Base-by-base conservation (phyloP, 495 filamentous ascomycete genomes). In the Aspergillus sparsus region DNA sequence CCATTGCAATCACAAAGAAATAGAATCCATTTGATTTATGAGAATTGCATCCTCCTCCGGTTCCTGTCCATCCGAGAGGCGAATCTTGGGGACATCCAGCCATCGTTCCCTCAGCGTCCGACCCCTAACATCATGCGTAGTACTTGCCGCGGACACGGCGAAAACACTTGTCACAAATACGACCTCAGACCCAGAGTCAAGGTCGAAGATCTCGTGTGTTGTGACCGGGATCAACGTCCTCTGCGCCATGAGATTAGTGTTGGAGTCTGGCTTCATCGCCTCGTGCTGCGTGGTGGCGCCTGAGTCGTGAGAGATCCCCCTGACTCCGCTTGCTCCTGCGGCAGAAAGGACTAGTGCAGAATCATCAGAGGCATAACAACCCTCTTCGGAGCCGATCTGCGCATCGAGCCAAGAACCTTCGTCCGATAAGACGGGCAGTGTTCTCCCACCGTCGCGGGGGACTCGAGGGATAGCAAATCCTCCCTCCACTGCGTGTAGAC, bases 211-310 rank as follows among this genome's bases (percentile, higher is more conserved):
- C 15, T 58, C 55, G 15, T 50, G 45, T n/a, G 9, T 50, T 3
- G 34, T 7, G n/a, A 50, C 55, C 33, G 55, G 55, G 10, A 58
- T 50, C 27, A 58, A 46, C n/a, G 55, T 58, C 8, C 55, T 33
- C 34, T 58, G 55, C 3, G 55, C 45, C 15, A 58, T 12, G 12
- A 58, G 34, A 41, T 58, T 58, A 8, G 55, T 50, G 18, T 58
- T 58, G 2, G 55, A 58, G 21, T 58, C 55, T 1, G 55, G 46
- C 45, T 58, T 58, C 46, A 58, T 31, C 15, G 55, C 45, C 31
- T 58, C 55, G 8, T 58, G 55, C 12, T 33, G 18, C 2, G 46
- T 55, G 3, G 52, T 44, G 0, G 44, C 35, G 27, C 18, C 10
- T n/a, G 35, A 18, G 1, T 11, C 31, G 15, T 18, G 37, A 11